A percentile compares a stretch with the other conserved stretches of the same genome.
phyloP scores from a whole-genome alignment of 306 rosid genomes.

The Cucurbita maxima region DNA sequence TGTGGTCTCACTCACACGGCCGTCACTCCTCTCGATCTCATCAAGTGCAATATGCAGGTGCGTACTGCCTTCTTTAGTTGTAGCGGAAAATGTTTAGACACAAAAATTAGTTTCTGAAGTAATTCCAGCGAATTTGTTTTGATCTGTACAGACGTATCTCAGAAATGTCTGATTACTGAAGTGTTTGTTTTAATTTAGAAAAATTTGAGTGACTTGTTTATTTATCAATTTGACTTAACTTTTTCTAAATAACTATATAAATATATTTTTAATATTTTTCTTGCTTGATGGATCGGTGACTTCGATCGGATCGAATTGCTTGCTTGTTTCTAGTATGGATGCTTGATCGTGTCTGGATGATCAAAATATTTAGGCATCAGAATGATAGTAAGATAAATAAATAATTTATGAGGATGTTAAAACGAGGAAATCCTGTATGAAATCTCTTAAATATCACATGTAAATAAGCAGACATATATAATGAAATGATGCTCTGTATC shows the following conservation, averaged over 20 bases:
- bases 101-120: neutral
- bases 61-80: neutral
- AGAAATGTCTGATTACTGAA: neutral
- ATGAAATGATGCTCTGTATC: neutral
- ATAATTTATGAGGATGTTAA: neutral
- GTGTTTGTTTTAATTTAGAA: neutral
- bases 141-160: neutral
- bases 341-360: neutral
- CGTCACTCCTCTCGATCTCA: slow-evolving; percentile 93
- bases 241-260: no score
- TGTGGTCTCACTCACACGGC: slow-evolving; percentile 93
- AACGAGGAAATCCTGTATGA: neutral
- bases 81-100: neutral
- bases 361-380: neutral
- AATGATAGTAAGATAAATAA: neutral
- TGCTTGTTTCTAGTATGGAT: neutral
- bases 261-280: no score
- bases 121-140: neutral
- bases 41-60: slow-evolving; percentile 99
- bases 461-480: neutral
- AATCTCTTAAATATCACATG: neutral
- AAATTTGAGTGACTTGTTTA: neutral
- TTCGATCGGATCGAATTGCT: neutral
- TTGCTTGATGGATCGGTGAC: neutral
- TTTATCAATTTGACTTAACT: neutral